These are phyloP conservation scores for Nitzschia sp. DNA, from an alignment of 108 stramenopile genomes.

Conservation along the genomic window DNA sequence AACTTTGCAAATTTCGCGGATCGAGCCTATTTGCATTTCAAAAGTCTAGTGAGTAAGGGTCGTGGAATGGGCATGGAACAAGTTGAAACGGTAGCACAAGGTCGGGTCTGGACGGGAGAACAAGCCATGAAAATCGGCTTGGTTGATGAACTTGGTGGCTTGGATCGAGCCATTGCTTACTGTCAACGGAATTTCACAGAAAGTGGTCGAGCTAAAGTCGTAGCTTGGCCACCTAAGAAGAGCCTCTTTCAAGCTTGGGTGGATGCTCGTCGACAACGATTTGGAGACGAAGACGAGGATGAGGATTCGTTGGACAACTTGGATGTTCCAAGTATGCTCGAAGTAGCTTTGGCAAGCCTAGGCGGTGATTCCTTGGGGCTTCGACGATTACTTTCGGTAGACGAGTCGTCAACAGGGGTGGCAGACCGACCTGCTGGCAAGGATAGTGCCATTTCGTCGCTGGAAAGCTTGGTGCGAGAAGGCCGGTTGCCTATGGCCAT, in stretches of 20 bases:
- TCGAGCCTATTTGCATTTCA: slow-evolving; percentile 69
- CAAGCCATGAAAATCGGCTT: slow-evolving; percentile 69
- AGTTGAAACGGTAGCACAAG: slow-evolving; percentile 66
- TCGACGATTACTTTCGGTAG: not conserved
- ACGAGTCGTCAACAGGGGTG: too few species aligned
- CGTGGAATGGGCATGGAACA: slow-evolving; percentile 48
- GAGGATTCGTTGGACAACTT: slow-evolving; percentile 14
- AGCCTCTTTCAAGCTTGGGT: slow-evolving; percentile 13
- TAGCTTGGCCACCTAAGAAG: slow-evolving; percentile 51
- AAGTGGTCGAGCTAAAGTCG: slow-evolving; percentile 49
- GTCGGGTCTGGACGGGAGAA: slow-evolving; percentile 77
- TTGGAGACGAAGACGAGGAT: slow-evolving; percentile 5
- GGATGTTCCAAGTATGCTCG: slow-evolving; percentile 13
- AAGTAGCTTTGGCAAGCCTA: not conserved
- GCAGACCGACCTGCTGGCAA: not conserved
- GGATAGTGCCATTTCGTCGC: not conserved
- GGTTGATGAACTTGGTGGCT: slow-evolving; percentile 74
- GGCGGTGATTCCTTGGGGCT: not conserved
- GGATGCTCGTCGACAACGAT: not conserved
- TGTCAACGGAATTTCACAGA: slow-evolving; percentile 53
- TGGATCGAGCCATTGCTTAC: slow-evolving; percentile 67
- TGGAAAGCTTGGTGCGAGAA: not conserved
- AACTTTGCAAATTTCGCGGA: slow-evolving; percentile 47
- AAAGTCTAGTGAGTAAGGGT: slow-evolving; percentile 57
- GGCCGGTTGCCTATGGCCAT: slow-evolving; percentile 8